phyloP scores from a whole-genome alignment of 495 filamentous ascomycete species.

The Amorphotheca resinae region DNA sequence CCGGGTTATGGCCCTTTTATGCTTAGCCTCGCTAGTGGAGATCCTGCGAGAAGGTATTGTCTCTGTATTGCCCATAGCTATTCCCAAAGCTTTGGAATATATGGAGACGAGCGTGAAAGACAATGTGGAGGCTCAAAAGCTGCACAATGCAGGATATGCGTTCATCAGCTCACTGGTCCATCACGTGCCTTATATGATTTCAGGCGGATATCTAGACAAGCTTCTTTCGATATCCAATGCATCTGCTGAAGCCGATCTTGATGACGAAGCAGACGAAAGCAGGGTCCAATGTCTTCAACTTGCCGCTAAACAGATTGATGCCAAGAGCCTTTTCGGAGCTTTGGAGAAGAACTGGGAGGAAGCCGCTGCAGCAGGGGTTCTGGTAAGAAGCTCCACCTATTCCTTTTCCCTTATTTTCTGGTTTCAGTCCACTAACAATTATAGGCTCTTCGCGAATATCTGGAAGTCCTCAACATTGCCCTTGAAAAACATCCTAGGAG shows the following conservation, averaged over 20 bases:
- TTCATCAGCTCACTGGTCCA: constrained; percentile 68
- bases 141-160: constrained; percentile 72
- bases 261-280: constrained; percentile 45
- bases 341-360: constrained; percentile 55
- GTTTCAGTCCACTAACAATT: constrained; percentile 14
- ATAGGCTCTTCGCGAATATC: constrained; percentile 51
- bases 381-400: constrained; percentile 41
- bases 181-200: constrained; percentile 76
- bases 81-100: constrained; percentile 56
- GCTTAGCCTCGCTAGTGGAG: constrained; percentile 75
- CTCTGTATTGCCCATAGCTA: constrained; percentile 62
- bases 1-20: constrained; percentile 71
- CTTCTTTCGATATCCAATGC: constrained; percentile 55
- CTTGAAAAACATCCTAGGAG: constrained; percentile 69
- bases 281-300: constrained; percentile 56
- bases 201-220: constrained; percentile 53
- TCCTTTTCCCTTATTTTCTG: not conserved
- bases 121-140: constrained; percentile 38
- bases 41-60: constrained; percentile 77
- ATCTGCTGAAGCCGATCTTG: constrained; percentile 46
- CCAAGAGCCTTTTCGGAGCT: constrained; percentile 51
- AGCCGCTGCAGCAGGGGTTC: constrained; percentile 45
- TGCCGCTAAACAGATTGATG: constrained; percentile 58
- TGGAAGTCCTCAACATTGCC: constrained; percentile 50
- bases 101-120: constrained; percentile 47